Percentiles rank a stretch among this genome's conserved stretches.
phyloP scores from a whole-genome alignment of 176 grass and related monocot species.

The Secale cereale region DNA sequence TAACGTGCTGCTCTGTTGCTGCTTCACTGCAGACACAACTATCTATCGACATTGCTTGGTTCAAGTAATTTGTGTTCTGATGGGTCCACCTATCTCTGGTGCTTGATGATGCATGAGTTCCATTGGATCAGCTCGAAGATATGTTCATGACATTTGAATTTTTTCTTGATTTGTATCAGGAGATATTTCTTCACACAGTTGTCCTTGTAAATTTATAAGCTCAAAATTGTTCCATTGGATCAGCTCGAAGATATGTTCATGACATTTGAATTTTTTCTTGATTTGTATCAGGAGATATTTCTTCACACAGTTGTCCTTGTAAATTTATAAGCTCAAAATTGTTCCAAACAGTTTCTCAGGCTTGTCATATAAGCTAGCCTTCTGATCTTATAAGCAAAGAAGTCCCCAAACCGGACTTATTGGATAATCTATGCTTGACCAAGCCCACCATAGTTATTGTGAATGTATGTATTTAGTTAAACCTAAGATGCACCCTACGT shows the following conservation, averaged over 20 bases:
- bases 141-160: constrained; percentile 2
- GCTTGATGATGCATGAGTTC: neutral
- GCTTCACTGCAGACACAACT: constrained; percentile 17
- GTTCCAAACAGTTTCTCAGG: constrained; percentile 2
- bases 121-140: neutral
- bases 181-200: neutral
- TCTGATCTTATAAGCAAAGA: constrained; percentile 5
- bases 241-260: constrained; percentile 6
- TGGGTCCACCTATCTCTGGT: neutral
- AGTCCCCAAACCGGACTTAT: constrained; percentile 9
- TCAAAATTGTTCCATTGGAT: neutral
- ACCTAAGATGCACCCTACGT: neutral
- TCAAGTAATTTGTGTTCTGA: constrained; percentile 14
- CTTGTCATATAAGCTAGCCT: neutral
- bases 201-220: neutral
- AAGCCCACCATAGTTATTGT: neutral
- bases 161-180: constrained; percentile 3
- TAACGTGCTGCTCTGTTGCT: neutral
- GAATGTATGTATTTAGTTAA: neutral
- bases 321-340: constrained; percentile 1
- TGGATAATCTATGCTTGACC: constrained; percentile 5
- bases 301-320: neutral
- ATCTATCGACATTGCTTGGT: neutral
- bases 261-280: neutral
- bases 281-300: neutral